Conservation (phyloP, 2,329 filamentous ascomycete genomes). For the Ambrosiella xylebori region DNA sequence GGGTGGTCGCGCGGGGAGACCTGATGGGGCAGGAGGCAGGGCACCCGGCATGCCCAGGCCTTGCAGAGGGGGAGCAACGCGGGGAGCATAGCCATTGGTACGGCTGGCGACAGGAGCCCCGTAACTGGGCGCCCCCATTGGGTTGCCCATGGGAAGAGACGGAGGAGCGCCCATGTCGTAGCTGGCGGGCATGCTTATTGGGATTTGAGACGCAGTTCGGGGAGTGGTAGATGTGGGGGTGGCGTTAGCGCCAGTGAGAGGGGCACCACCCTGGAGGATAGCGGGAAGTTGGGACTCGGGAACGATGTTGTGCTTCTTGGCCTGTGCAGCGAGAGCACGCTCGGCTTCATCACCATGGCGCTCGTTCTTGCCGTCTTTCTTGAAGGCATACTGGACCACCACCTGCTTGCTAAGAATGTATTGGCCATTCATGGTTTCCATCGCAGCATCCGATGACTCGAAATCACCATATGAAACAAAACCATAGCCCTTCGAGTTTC, state of each 20-base stretch:
- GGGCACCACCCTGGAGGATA: slow-evolving; percentile 39
- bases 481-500: slow-evolving; percentile 84
- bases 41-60: slow-evolving; percentile 15
- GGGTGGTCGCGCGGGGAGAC: slow-evolving; percentile 27
- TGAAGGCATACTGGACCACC: slow-evolving; percentile 94
- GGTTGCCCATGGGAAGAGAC: slow-evolving; percentile 20
- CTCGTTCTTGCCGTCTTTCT: slow-evolving; percentile 96
- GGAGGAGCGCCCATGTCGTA: not conserved
- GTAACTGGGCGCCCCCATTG: slow-evolving; percentile 8
- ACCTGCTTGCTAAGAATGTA: slow-evolving; percentile 96
- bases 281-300: slow-evolving; percentile 62
- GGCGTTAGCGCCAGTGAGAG: slow-evolving; percentile 15
- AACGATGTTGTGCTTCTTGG: slow-evolving; percentile 83
- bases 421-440: slow-evolving; percentile 85
- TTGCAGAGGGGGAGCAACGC: slow-evolving; percentile 12
- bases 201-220: slow-evolving; percentile 18
- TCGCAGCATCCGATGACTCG: slow-evolving; percentile 81
- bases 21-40: slow-evolving; percentile 32
- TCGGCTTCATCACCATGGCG: slow-evolving; percentile 90
- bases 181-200: slow-evolving; percentile 21
- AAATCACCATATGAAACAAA: slow-evolving; percentile 91
- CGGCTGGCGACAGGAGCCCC: not conserved
- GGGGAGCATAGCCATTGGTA: not conserved
- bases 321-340: slow-evolving; percentile 75
- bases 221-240: slow-evolving; percentile 15